Base-by-base conservation (phyloP, 768 basidiomycete species). In the Leccinum broughii region DNA sequence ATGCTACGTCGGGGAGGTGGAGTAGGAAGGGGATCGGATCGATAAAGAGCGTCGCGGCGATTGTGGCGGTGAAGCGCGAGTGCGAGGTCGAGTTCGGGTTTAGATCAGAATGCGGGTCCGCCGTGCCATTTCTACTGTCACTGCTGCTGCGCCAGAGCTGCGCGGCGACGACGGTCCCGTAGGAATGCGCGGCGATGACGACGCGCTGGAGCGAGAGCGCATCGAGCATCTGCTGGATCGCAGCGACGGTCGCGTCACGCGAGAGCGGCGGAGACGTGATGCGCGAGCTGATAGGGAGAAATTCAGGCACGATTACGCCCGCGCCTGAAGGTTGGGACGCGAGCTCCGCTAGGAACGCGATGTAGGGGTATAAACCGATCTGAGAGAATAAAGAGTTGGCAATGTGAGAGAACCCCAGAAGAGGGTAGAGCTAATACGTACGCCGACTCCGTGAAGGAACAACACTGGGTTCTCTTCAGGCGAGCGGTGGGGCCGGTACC, bases 371-470 rank as follows among this genome's bases (percentile, higher is more conserved):
- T 46, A 88, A 71, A 34, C 88, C 88, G 57, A 89, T 85, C 86
- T 87, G 61, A 24, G 3, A 44, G 10, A 20, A 44, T 6, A n/a
- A 11, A n/a, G 7, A 5, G 13, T 24, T 62, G 14, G 46, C 34
- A 3, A 37, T 56, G 34, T 6, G 17, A 7, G 32, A 13, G 20
- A 48, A 37, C 1, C 6, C 24, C 1, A 17, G 30, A 34, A 20
- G 3, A 24, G 17, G 44, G 9, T 9, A 14, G 6, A 10, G 24
- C 8, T 15, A 32, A 17, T 22, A 59, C 65, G n/a, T 71, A 87
- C 85, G 10, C 87, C 88, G n/a, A 88, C 83, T 10, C 87, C 88
- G 57, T 89, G 87, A 1, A 89, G 64, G 65, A 89, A 87, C n/a
- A 88, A 68, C 10, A 89, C 71, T 0, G 87, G 85, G 9, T 75